These are phyloP conservation scores for Thielaviopsis ethacetica DNA, from an alignment of 2,329 filamentous ascomycete species.

Conservation along the genomic window DNA sequence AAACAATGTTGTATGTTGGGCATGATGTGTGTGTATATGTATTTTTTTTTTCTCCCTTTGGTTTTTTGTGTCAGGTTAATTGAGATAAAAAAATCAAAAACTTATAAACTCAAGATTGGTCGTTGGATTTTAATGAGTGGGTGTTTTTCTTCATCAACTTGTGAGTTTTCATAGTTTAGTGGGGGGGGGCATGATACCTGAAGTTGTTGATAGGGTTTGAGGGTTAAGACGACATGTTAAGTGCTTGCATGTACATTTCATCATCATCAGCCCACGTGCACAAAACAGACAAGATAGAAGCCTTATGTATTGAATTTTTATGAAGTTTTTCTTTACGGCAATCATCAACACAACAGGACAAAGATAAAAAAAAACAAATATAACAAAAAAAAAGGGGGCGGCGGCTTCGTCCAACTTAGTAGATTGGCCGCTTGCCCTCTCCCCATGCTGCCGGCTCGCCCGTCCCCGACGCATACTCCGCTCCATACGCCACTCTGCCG, in stretches of 20 bases:
- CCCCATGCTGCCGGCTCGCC: conserved; percentile 22
- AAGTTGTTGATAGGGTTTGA: no score
- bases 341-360: background rate
- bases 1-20: background rate
- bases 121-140: background rate
- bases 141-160: background rate
- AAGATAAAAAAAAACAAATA: conserved; percentile 6
- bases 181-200: no score
- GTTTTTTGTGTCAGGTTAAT: background rate
- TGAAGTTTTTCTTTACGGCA: no score
- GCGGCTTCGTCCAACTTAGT: conserved; percentile 17
- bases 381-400: background rate
- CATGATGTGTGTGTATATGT: background rate
- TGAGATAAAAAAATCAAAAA: background rate
- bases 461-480: conserved; percentile 19
- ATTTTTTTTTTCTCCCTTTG: background rate
- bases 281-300: background rate
- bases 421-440: conserved; percentile 24
- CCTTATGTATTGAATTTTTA: no score
- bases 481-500: conserved; percentile 35
- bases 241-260: no score
- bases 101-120: background rate
- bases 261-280: no score
- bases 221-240: no score
- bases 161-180: no score